A percentile compares a stretch with the other conserved stretches of the same genome.
These are phyloP conservation scores for Sarocladiaceae sp. DNA, from an alignment of 2,329 filamentous ascomycete genomes.

Conservation along the genomic window DNA sequence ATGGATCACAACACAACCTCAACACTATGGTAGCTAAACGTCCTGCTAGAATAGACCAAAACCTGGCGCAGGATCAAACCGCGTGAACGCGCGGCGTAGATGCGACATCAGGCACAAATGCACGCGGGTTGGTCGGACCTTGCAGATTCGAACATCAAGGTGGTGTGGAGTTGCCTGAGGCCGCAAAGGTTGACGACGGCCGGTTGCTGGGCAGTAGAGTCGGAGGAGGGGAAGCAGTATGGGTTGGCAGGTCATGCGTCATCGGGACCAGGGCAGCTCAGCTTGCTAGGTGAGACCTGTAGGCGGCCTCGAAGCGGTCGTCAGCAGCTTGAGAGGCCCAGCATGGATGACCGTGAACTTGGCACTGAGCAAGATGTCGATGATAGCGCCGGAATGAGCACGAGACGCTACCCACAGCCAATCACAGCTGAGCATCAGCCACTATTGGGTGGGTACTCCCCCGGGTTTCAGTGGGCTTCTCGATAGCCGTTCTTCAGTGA, in stretches of 20 bases:
- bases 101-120: not conserved
- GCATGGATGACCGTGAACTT: not conserved
- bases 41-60: too few relatives aligned
- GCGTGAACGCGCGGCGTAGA: conserved; percentile 10
- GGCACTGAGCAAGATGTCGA: not conserved
- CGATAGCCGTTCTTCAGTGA: too few relatives aligned
- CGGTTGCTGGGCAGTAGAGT: conserved; percentile 21
- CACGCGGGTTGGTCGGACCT: not conserved
- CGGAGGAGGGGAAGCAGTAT: conserved; percentile 12
- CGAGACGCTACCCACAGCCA: not conserved
- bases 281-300: too few relatives aligned
- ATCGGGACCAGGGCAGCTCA: conserved; percentile 11
- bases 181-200: conserved; percentile 16
- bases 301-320: not conserved
- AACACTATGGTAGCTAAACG: too few relatives aligned
- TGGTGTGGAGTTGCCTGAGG: conserved; percentile 19
- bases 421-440: too few relatives aligned
- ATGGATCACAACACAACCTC: too few relatives aligned
- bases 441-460: too few relatives aligned
- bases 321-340: not conserved
- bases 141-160: conserved; percentile 10
- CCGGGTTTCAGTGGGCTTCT: too few relatives aligned
- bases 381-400: conserved; percentile 5
- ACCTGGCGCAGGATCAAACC: conserved; percentile 10
- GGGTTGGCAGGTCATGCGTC: conserved; percentile 18